Evolutionary conservation across 2,329 filamentous ascomycete species (phyloP), one percentile per base, ranked within the genome.

Genomic region (Diaporthe longicolla): DNA sequence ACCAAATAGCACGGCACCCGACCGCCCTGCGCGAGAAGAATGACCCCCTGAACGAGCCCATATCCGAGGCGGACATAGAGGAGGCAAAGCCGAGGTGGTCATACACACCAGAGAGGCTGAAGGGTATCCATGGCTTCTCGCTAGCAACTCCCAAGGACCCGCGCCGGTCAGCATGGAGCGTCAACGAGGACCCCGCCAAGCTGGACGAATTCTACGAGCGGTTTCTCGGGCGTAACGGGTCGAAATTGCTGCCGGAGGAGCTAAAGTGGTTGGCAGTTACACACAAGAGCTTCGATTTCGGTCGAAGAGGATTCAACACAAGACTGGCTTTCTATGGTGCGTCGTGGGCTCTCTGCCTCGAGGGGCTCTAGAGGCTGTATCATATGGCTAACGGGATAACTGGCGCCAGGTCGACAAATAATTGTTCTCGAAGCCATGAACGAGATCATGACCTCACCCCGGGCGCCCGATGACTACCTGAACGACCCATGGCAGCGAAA

Each of bases 251-350:
- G 73, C 92, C 93, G 2, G 95, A 98, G 21, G 96, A 99, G 85
- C 88, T 97, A 76, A 98, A 98, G 86, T 99, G 97, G 97, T 87
- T 98, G 80, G 95, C 95, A 40, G 91, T 99, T 72, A 99, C 97
- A 77, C 97, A 98, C 84, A 98, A 98, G 90, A 98, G 95, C 84
- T 98, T 98, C 81, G 96, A 99, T 82, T 95, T 98, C 81, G 97
- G 95, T 70, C 89, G 95, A 80, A 92, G 95, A 87, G 96, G 96
- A 0, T 98, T 96, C 85, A 99, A 99, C 82, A 96, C 98, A 80
- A 91, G 94, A 76, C 86, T 99, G 83, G 94, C 95, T n/a, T 95
- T 94, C 80, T 86, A 97, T 71, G 96, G 95, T 97, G 89, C 61
- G 85, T 32, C 35, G 13, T n/a, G n/a, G 32, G 40, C 4, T 13